Evolutionary conservation across 495 filamentous ascomycete genomes (phyloP), one percentile per base, ranked within the genome.

Genomic region (Delitschia confertaspora): DNA sequence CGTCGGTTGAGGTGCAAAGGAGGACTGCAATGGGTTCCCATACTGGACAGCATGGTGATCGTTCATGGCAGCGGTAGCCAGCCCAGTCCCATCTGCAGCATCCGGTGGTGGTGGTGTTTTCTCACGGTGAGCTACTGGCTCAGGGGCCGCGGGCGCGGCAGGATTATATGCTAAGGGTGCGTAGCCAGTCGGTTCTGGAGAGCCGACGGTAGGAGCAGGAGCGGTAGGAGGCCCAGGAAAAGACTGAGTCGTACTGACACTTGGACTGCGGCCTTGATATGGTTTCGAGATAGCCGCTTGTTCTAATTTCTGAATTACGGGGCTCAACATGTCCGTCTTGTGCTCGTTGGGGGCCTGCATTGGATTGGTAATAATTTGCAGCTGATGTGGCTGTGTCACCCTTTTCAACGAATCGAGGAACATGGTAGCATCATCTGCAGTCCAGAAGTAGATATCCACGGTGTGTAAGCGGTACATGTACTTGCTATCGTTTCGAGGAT

Each of bases 381-480:
- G 64, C 50, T 88, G 85, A 23, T 70, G 52, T 0, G 58, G 55
- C 27, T 78, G 71, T 3, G 88, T 65, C 11, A 86, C 64, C 19
- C 67, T 70, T 32, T 76, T 70, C 23, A 79, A 57, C 18, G 72
- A 68, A 47, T 85, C 78, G 38, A 93, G 65, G 45, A 94, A 88
- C 33, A 77, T 66, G 21, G 75, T 65, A 3, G 82, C 82, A 61
- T 94, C 88, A 22, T 80, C 73, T 36, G 73, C 65, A 0, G 74
- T 85, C 84, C 85, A 93, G 63, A 94, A 88, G 61, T 95, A 95
- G 27, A 94, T 73, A 58, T 95, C 88, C 41, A 94, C 49, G 2
- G 84, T 85, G 56, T 93, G 82, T 0, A 95, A 67, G 47, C 77
- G 80, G 59, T 84, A 80, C 39, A 83, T 70, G 43, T 82, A 83